A percentile compares a stretch with the other conserved stretches of the same genome.
These are phyloP conservation scores for Sporodiniella umbellata DNA, from an alignment of 371 early-diverging fungal species.

Conservation along the genomic window DNA sequence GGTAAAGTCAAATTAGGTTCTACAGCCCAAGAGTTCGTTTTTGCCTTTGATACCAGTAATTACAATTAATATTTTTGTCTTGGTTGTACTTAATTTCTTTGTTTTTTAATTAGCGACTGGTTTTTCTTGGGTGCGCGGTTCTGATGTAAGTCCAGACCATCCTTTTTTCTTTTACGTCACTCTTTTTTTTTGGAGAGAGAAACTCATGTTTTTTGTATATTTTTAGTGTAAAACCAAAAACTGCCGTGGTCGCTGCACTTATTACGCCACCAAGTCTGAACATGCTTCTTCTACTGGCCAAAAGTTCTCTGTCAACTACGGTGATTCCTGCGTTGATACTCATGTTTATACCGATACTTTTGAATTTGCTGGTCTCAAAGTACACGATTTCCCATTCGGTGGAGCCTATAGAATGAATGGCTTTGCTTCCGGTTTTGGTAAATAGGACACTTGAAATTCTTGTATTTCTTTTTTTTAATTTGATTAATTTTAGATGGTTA, in stretches of 20 bases:
- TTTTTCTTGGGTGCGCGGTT: slow-evolving; percentile 52
- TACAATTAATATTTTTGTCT: slow-evolving; percentile 1
- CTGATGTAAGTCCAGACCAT: slow-evolving; percentile 22
- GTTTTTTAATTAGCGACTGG: slow-evolving; percentile 36
- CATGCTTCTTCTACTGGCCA: slow-evolving; percentile 26
- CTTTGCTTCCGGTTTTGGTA: slow-evolving; percentile 44
- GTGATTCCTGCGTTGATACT: slow-evolving; percentile 43
- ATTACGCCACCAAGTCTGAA: slow-evolving; percentile 33
- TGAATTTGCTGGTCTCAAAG: slow-evolving; percentile 31
- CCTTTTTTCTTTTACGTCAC: background rate
- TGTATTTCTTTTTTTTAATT: background rate
- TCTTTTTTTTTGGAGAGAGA: too few species aligned
- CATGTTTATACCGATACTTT: slow-evolving; percentile 37
- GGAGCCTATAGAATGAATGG: slow-evolving; percentile 45
- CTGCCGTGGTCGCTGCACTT: slow-evolving; percentile 44
- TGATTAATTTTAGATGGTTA: slow-evolving; percentile 30
- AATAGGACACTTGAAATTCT: background rate
- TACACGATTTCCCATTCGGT: slow-evolving; percentile 40
- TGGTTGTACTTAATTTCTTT: slow-evolving; percentile 21
- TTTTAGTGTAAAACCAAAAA: slow-evolving; percentile 42
- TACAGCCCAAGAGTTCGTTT: slow-evolving; percentile 44
- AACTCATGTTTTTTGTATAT: too few species aligned
- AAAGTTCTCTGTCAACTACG: slow-evolving; percentile 41
- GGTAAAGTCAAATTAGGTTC: slow-evolving; percentile 44
- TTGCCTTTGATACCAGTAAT: slow-evolving; percentile 52